phyloP scores from a whole-genome alignment of 1,284 basidiomycete genomes.

The Inonotus hispidus region DNA sequence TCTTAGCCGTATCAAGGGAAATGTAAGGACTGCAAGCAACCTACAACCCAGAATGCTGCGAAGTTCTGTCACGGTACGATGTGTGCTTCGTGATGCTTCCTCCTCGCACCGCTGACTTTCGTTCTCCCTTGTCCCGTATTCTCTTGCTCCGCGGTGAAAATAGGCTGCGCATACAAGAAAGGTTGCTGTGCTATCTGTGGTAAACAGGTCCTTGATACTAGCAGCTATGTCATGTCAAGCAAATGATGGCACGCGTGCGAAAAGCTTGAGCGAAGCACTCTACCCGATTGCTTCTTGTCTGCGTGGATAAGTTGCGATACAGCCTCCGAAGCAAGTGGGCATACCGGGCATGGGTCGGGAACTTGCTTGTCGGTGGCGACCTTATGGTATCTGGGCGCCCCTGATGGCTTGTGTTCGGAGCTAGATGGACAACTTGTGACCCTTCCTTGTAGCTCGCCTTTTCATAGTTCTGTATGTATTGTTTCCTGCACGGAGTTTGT shows the following conservation, averaged over 20 bases:
- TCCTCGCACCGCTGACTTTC: constrained; percentile 12
- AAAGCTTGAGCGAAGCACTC: background rate
- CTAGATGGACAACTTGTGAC: background rate
- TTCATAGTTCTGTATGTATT: background rate
- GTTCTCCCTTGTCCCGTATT: background rate
- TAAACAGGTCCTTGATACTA: constrained; percentile 75
- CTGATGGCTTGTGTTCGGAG: background rate
- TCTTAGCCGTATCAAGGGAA: constrained; percentile 72
- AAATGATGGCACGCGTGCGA: constrained; percentile 33
- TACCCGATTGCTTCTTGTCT: background rate
- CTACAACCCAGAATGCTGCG: constrained; percentile 74
- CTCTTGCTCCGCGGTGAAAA: background rate
- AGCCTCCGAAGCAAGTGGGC: background rate
- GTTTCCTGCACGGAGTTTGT: background rate
- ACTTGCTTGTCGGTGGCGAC: background rate
- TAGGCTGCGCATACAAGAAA: constrained; percentile 82
- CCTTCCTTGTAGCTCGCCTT: background rate
- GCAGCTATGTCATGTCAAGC: constrained; percentile 75
- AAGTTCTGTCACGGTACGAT: constrained; percentile 84
- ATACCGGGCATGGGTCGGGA: background rate
- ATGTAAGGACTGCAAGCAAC: constrained; percentile 79
- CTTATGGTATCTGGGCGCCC: background rate
- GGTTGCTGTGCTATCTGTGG: constrained; percentile 81
- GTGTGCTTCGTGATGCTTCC: constrained; percentile 20
- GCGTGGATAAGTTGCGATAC: background rate